Percentiles rank a stretch among this genome's conserved stretches.
These are phyloP conservation scores for Metarhizium humberi DNA, from an alignment of 2,329 filamentous ascomycete genomes.

Conservation along the genomic window DNA sequence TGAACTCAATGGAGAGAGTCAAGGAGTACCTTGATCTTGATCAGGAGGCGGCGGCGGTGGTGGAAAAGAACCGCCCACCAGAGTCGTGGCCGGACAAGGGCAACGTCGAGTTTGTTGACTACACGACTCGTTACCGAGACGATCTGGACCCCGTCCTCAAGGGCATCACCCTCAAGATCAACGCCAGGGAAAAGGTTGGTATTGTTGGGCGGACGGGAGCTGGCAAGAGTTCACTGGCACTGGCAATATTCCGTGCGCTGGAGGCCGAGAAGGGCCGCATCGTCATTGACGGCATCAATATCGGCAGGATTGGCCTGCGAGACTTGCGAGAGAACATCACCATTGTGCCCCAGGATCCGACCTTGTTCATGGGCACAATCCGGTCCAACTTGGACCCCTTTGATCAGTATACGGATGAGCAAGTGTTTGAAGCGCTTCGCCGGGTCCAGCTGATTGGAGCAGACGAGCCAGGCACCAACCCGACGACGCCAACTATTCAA, in stretches of 20 bases:
- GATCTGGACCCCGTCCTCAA: constrained; percentile 84
- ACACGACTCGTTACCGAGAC: constrained; percentile 79
- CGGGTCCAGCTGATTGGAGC: constrained; percentile 78
- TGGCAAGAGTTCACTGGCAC: constrained; percentile 88
- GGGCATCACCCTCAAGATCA: constrained; percentile 76
- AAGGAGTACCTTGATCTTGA: constrained; percentile 97
- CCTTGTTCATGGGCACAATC: constrained; percentile 86
- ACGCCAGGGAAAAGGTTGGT: constrained; percentile 82
- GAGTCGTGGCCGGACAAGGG: constrained; percentile 79
- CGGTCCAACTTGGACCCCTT: constrained; percentile 92
- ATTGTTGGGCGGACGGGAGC: constrained; percentile 94
- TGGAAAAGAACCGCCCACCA: constrained; percentile 69
- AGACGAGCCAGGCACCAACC: constrained; percentile 33
- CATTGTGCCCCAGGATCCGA: constrained; percentile 95
- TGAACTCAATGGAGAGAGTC: constrained; percentile 97
- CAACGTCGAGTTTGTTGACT: constrained; percentile 77
- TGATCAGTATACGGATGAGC: constrained; percentile 74
- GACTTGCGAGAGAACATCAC: constrained; percentile 91
- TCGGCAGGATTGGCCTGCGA: constrained; percentile 81
- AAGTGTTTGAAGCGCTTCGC: constrained; percentile 78
- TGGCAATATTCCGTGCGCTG: constrained; percentile 86
- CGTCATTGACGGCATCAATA: constrained; percentile 82
- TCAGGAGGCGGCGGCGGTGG: constrained; percentile 73
- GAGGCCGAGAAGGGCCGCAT: constrained; percentile 89
- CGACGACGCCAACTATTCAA: constrained; percentile 15